A percentile compares a stretch with the other conserved stretches of the same genome.
Conservation (phyloP, 129 eudicot species). For the Lonicera japonica region DNA sequence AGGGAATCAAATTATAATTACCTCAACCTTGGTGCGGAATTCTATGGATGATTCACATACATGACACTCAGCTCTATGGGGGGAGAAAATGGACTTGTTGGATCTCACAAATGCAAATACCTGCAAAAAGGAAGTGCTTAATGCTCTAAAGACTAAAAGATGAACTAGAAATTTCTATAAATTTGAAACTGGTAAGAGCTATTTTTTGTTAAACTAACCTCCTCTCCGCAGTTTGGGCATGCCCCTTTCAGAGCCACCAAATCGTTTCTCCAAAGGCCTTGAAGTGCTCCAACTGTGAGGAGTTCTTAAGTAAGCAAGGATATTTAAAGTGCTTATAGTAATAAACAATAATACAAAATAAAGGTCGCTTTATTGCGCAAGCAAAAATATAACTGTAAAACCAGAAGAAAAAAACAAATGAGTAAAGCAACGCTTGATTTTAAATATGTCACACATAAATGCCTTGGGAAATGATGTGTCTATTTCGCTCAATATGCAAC, state of each 20-base stretch:
- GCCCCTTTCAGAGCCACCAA: constrained; percentile 91
- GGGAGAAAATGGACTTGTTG: constrained; percentile 41
- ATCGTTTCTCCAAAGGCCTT: constrained; percentile 78
- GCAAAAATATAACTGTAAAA: background rate
- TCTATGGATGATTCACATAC: constrained; percentile 85
- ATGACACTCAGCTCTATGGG: constrained; percentile 86
- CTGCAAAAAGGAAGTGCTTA: constrained; percentile 25
- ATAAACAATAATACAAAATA: background rate
- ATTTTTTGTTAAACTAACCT: constrained; percentile 45
- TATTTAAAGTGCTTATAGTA: background rate
- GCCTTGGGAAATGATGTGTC: background rate
- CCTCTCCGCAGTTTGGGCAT: constrained; percentile 96
- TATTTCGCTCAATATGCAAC: background rate
- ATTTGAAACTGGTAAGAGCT: constrained; percentile 2
- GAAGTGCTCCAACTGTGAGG: constrained; percentile 69
- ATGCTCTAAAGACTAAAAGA: too few species aligned
- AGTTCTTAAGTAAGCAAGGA: constrained; percentile 12
- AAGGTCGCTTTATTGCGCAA: background rate
- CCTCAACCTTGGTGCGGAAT: constrained; percentile 87
- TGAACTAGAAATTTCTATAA: too few species aligned
- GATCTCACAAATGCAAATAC: constrained; percentile 93
- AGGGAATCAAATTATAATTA: constrained; percentile 12
- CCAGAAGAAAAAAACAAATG: too few species aligned
- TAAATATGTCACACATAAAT: background rate
- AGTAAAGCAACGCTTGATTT: too few species aligned